phyloP scores from a whole-genome alignment of 1,139 yeast genomes.

The Arxiozyma slooffiae region DNA sequence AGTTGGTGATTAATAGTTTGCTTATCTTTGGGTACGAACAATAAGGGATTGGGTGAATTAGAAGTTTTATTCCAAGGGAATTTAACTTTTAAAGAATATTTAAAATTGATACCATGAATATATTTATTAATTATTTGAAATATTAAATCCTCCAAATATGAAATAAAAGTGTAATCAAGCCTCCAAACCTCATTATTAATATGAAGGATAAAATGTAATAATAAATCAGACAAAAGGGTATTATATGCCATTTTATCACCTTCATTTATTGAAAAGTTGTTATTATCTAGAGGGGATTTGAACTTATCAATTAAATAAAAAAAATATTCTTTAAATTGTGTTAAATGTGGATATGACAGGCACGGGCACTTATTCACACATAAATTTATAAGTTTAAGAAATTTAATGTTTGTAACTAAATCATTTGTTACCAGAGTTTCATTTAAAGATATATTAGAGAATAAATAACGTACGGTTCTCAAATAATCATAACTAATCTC shows the following conservation, averaged over 20 bases:
- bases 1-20: not conserved
- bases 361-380: conserved; percentile 13
- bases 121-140: conserved; percentile 14
- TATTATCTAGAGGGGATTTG: not conserved
- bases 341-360: conserved; percentile 9
- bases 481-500: conserved; percentile 14
- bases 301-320: conserved; percentile 1
- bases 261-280: not conserved
- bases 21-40: not conserved
- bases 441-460: conserved; percentile 8
- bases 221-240: conserved; percentile 3
- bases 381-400: conserved; percentile 15
- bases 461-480: conserved; percentile 10
- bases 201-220: conserved; percentile 3
- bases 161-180: not conserved
- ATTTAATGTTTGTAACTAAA: conserved; percentile 12
- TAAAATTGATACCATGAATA: conserved; percentile 15
- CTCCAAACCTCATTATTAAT: conserved; percentile 1
- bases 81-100: conserved; percentile 14
- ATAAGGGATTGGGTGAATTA: not conserved
- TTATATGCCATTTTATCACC: not conserved
- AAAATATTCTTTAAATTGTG: conserved; percentile 8
- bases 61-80: not conserved
- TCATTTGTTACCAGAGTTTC: conserved; percentile 11
- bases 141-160: conserved; percentile 11